phyloP scores from a whole-genome alignment of 495 filamentous ascomycete genomes.

The Penicillium silybi region DNA sequence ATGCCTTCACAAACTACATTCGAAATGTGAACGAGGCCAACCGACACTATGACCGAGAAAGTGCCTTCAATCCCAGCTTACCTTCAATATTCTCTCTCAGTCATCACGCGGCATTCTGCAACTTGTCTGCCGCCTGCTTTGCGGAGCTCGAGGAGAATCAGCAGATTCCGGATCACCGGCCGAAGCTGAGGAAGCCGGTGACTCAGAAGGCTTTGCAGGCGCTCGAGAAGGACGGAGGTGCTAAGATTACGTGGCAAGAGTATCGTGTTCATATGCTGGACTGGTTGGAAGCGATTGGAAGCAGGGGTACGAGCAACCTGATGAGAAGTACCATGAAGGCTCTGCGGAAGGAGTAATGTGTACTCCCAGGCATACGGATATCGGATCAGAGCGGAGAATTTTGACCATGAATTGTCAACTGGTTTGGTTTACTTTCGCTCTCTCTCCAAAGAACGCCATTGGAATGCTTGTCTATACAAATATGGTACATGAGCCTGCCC shows the following conservation, averaged over 20 bases:
- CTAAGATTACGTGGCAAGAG: constrained; percentile 65
- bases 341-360: constrained; percentile 40
- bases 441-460: constrained; percentile 9
- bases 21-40: constrained; percentile 32
- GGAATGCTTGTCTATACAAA: constrained; percentile 15
- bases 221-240: constrained; percentile 64
- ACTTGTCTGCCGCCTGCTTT: constrained; percentile 64
- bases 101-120: constrained; percentile 60
- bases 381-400: neutral
- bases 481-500: constrained; percentile 19
- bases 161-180: constrained; percentile 40
- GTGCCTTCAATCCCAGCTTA: constrained; percentile 44
- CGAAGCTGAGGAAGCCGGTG: constrained; percentile 70
- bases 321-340: constrained; percentile 85
- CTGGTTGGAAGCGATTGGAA: constrained; percentile 62
- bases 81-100: constrained; percentile 64
- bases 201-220: constrained; percentile 60
- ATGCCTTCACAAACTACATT: constrained; percentile 47
- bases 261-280: constrained; percentile 72
- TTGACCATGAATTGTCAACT: neutral
- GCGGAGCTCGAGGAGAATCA: constrained; percentile 59
- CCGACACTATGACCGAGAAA: constrained; percentile 33
- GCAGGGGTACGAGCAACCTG: constrained; percentile 63
- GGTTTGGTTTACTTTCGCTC: neutral
- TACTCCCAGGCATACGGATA: neutral